These are phyloP conservation scores for Termitomyces sp. DNA, from an alignment of 768 basidiomycete genomes.

Conservation along the genomic window DNA sequence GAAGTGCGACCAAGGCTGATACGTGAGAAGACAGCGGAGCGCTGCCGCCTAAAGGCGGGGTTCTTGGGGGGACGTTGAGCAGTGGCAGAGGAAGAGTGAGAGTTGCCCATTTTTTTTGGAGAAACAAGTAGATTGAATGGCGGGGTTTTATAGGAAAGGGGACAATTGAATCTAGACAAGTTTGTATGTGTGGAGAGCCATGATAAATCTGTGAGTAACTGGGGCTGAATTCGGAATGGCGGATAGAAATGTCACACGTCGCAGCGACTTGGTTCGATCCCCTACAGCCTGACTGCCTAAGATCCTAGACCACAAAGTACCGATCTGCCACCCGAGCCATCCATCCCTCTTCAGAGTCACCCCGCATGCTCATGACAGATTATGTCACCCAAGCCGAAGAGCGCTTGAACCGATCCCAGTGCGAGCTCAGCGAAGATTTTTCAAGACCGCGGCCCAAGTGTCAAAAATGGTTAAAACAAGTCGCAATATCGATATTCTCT, in stretches of 20 bases:
- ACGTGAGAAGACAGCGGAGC: conserved; percentile 33
- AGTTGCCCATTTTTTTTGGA: conserved; percentile 27
- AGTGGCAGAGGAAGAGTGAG: conserved; percentile 18
- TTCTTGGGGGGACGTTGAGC: conserved; percentile 8
- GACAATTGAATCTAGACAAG: conserved; percentile 8
- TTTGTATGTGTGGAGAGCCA: conserved; percentile 11
- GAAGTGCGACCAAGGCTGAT: conserved; percentile 37
- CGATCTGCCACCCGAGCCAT: conserved; percentile 14
- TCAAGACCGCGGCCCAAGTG: neutral
- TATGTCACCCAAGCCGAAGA: conserved; percentile 15
- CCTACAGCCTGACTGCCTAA: neutral
- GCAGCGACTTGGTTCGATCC: conserved; percentile 9
- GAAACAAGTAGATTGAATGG: neutral
- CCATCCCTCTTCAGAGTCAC: neutral
- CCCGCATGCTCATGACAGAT: conserved; percentile 5
- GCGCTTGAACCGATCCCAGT: conserved; percentile 4
- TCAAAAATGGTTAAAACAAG: neutral
- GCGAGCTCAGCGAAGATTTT: neutral
- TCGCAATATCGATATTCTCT: neutral
- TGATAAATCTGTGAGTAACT: conserved; percentile 6
- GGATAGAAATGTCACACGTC: conserved; percentile 16
- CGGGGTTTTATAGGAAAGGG: conserved; percentile 12
- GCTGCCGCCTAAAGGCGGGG: conserved; percentile 24
- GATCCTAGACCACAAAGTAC: neutral
- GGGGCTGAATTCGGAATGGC: conserved; percentile 2